These are phyloP conservation scores for Breviolum minutum DNA, from an alignment of 73 alveolate genomes.

Conservation along the genomic window DNA sequence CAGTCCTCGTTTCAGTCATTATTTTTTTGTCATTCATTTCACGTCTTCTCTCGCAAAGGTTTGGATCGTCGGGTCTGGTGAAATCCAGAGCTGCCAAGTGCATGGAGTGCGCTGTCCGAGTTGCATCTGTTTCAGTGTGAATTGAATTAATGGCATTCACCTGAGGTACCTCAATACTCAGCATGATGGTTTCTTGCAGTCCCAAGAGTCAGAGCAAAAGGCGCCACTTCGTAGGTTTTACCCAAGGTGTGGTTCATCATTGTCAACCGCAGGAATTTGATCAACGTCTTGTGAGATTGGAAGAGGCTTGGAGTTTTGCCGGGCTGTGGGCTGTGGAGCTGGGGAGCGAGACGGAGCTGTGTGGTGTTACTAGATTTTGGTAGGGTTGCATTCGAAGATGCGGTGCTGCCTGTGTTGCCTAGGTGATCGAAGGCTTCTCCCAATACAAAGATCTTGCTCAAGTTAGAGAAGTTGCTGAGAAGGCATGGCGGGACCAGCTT, in stretches of 20 bases:
- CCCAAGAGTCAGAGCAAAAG: constrained; percentile 90
- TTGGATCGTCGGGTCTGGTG: constrained; percentile 93
- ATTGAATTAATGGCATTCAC: not conserved
- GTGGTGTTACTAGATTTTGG: not conserved
- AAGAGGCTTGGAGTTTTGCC: constrained; percentile 11
- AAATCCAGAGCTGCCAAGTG: constrained; percentile 94
- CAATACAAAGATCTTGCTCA: constrained; percentile 91
- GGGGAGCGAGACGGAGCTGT: not conserved
- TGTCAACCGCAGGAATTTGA: constrained; percentile 58
- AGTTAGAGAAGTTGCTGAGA: constrained; percentile 90
- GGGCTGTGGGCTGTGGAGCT: not conserved
- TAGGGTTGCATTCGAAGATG: not conserved
- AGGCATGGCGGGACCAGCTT: not conserved
- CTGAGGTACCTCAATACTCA: constrained; percentile 68
- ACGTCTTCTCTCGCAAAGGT: not conserved
- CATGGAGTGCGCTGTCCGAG: constrained; percentile 64
- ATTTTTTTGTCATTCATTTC: not conserved
- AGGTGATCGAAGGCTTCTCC: constrained; percentile 92
- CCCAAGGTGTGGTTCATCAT: not conserved
- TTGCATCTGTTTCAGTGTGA: too few species aligned
- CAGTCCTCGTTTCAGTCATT: not conserved
- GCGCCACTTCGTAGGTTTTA: not conserved
- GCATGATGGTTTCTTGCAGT: constrained; percentile 58
- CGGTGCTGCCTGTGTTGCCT: not conserved
- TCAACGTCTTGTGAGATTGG: constrained; percentile 35